Evolutionary conservation across 371 early-diverging fungal genomes (phyloP).

Genomic region (Zopfochytrium polystomum): DNA sequence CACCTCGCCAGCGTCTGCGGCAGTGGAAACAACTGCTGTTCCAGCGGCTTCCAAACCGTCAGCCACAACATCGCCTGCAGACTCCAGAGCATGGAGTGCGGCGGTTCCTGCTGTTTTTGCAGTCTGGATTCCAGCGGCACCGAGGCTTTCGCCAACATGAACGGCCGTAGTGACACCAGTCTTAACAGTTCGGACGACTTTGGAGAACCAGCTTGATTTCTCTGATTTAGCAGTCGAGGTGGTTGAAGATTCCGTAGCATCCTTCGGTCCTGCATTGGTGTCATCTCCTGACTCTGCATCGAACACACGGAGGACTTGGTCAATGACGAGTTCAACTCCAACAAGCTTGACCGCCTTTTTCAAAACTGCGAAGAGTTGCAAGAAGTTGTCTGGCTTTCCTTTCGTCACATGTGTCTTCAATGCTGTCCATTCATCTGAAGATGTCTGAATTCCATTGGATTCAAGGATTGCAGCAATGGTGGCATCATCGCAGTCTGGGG

Average conservation of each 20-base stretch:
- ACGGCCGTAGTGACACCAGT: not conserved
- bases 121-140: not conserved
- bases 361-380: not conserved
- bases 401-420: not conserved
- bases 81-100: too few relatives aligned
- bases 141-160: not conserved
- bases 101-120: not conserved
- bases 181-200: not conserved
- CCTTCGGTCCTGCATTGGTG: too few relatives aligned
- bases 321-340: not conserved
- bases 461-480: not conserved
- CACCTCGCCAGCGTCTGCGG: not conserved
- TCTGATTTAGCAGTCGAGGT: not conserved
- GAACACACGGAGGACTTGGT: not conserved
- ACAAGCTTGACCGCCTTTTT: not conserved
- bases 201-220: not conserved
- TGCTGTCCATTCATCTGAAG: not conserved
- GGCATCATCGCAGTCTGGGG: not conserved
- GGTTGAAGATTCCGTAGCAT: not conserved
- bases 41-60: too few relatives aligned
- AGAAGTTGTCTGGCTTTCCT: not conserved
- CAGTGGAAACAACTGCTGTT: not conserved
- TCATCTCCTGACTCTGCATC: not conserved
- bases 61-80: too few relatives aligned
- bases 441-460: not conserved